A percentile compares a stretch with the other conserved stretches of the same genome.
These are phyloP conservation scores for Epichloe aotearoae DNA, from an alignment of 2,329 filamentous ascomycete species.

Conservation along the genomic window DNA sequence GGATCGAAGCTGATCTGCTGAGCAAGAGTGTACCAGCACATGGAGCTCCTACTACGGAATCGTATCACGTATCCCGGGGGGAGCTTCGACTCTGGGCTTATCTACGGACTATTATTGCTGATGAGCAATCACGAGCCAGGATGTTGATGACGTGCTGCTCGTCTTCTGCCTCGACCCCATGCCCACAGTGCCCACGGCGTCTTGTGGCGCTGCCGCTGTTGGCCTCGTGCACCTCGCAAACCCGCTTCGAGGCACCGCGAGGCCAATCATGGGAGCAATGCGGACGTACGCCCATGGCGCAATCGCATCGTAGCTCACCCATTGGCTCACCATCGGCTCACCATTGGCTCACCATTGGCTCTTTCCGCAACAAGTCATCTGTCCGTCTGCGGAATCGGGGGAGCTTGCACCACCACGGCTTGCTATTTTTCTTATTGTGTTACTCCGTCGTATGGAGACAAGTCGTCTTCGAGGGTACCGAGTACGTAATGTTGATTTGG, in stretches of 20 bases:
- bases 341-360: background rate
- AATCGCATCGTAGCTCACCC: conserved; percentile 1
- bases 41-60: no score
- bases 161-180: background rate
- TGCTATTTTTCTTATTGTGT: no score
- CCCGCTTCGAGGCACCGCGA: background rate
- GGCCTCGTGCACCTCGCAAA: background rate
- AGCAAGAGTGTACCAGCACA: no score
- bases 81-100: no score
- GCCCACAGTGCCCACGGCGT: background rate
- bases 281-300: conserved; percentile 2
- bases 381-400: background rate
- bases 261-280: conserved; percentile 3
- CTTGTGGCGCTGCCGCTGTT: conserved; percentile 2
- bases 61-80: no score
- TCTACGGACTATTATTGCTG: no score
- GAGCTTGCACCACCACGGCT: background rate
- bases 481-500: background rate
- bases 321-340: background rate
- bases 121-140: conserved; percentile 1
- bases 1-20: no score
- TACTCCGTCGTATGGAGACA: no score
- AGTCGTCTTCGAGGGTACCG: background rate
- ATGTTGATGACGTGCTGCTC: conserved; percentile 3
- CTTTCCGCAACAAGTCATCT: background rate